Percentiles rank a stretch among this genome's conserved stretches.
Evolutionary conservation across 345 rosid genomes (phyloP).

Genomic region (Trapa bicornis): DNA sequence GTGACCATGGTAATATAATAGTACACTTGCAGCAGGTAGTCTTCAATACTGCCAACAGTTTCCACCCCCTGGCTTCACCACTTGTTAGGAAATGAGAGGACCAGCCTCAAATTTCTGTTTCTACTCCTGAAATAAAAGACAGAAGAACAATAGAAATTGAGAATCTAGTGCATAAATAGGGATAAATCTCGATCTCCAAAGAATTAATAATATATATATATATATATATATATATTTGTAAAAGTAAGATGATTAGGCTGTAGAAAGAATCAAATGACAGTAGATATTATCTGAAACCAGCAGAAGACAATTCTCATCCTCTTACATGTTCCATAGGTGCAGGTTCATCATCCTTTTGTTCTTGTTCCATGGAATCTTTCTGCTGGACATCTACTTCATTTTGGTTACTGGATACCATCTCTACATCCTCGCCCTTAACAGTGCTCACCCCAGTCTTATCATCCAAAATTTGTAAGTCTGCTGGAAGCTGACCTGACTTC

Average conservation of each 20-base stretch:
- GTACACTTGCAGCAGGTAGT: conserved; percentile 3
- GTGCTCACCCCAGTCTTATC: conserved; percentile 16
- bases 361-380: conserved; percentile 12
- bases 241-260: background rate
- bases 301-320: background rate
- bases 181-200: background rate
- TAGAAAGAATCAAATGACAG: background rate
- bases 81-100: background rate
- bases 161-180: background rate
- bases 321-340: conserved; percentile 64
- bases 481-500: conserved; percentile 88
- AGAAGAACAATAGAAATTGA: background rate
- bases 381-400: conserved; percentile 8
- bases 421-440: conserved; percentile 30
- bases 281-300: background rate
- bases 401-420: conserved; percentile 17
- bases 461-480: conserved; percentile 52
- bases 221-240: background rate
- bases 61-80: background rate
- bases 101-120: background rate
- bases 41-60: background rate
- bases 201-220: background rate
- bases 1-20: background rate
- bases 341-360: conserved; percentile 32
- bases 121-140: conserved; percentile 10